A percentile compares a stretch with the other conserved stretches of the same genome.
Evolutionary conservation across 2,329 filamentous ascomycete species (phyloP).

Genomic region (Dothistroma septosporum): DNA sequence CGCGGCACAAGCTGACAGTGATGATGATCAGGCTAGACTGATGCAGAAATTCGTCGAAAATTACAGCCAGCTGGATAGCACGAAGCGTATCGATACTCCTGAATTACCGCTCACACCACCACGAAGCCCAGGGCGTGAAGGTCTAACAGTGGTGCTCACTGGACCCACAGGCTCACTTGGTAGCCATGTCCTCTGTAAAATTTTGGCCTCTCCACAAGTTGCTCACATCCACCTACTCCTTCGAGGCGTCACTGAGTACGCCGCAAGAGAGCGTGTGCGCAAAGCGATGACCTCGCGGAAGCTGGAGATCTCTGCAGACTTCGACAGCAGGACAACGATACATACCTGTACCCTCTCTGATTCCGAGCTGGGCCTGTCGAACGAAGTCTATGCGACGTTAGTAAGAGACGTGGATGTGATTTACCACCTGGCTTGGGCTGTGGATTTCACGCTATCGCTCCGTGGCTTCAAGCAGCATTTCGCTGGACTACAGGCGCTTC

Average conservation of each 20-base stretch:
- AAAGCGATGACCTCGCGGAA: constrained; percentile 42
- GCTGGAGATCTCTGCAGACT: constrained; percentile 28
- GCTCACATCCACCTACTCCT: constrained; percentile 55
- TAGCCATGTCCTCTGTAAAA: constrained; percentile 47
- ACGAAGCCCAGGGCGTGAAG: neutral
- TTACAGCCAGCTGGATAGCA: constrained; percentile 36
- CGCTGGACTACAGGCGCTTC: constrained; percentile 46
- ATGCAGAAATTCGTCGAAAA: constrained; percentile 48
- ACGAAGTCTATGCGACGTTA: constrained; percentile 41
- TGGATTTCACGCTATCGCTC: constrained; percentile 59
- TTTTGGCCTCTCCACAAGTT: constrained; percentile 40
- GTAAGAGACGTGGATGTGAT: constrained; percentile 47
- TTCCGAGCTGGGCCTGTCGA: constrained; percentile 46
- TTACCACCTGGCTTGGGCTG: constrained; percentile 62
- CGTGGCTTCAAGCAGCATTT: constrained; percentile 53
- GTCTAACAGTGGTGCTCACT: constrained; percentile 39
- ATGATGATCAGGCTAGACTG: constrained; percentile 37
- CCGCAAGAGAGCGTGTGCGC: constrained; percentile 44
- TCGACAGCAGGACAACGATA: constrained; percentile 43
- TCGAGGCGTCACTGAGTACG: constrained; percentile 43
- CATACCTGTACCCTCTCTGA: constrained; percentile 49
- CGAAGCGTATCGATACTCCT: neutral
- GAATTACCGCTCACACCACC: constrained; percentile 26
- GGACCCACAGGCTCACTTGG: constrained; percentile 52
- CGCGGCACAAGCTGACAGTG: constrained; percentile 19